Conservation (phyloP, 73 alveolate species). For the Durusdinium trenchii region DNA sequence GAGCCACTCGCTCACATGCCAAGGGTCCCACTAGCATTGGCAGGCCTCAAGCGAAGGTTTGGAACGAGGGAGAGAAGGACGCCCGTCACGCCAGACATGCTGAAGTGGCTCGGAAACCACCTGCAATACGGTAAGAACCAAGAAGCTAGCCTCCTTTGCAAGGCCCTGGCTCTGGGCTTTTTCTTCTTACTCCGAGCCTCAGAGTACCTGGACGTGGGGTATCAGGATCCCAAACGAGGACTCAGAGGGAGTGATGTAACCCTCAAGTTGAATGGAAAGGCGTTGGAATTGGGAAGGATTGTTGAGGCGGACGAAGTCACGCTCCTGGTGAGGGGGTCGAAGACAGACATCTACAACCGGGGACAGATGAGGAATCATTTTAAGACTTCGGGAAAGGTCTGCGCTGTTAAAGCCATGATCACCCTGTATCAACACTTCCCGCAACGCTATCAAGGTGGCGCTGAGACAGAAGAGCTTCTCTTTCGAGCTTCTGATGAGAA, state of each 20-base stretch:
- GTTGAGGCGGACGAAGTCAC: slow-evolving; percentile 21
- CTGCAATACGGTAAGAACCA: neutral
- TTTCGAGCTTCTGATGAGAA: neutral
- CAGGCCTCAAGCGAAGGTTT: neutral
- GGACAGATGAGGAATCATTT: slow-evolving; percentile 13
- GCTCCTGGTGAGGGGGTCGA: neutral
- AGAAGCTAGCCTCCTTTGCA: slow-evolving; percentile 34
- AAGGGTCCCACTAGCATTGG: slow-evolving; percentile 17
- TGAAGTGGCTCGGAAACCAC: slow-evolving; percentile 1
- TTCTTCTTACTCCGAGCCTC: slow-evolving; percentile 44
- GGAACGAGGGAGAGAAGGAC: neutral
- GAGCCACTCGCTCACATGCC: slow-evolving; percentile 25
- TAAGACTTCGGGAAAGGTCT: neutral
- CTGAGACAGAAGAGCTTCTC: neutral
- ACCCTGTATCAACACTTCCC: slow-evolving; percentile 11
- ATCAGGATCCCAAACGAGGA: neutral
- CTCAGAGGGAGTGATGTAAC: neutral
- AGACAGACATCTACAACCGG: slow-evolving; percentile 36
- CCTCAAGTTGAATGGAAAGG: neutral
- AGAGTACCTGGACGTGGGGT: slow-evolving; percentile 26
- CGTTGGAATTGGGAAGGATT: neutral
- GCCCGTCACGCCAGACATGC: slow-evolving; percentile 63
- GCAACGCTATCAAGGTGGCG: slow-evolving; percentile 6
- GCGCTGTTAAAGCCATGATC: neutral
- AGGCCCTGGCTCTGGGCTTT: slow-evolving; percentile 5